Evolutionary conservation across 1,284 basidiomycete species (phyloP).

Genomic region (Rhodotorula sp.): DNA sequence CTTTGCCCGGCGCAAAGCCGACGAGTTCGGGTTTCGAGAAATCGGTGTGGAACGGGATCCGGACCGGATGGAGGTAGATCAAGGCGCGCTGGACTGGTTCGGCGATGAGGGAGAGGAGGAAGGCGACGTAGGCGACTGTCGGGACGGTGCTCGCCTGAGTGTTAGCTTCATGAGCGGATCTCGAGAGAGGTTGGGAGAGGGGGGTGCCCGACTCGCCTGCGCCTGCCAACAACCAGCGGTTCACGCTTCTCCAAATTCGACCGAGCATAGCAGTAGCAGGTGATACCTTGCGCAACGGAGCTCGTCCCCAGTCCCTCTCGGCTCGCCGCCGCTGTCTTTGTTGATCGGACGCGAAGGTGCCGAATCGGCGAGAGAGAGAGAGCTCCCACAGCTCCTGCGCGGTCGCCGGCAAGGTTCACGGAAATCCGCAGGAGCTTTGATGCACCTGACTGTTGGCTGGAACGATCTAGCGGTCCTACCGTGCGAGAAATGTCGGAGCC

Average conservation of each 20-base stretch:
- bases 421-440: too few species aligned
- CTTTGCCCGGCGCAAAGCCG: conserved; percentile 78
- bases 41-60: conserved; percentile 61
- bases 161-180: not conserved
- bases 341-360: too few species aligned
- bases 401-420: too few species aligned
- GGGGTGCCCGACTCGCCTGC: conserved; percentile 5
- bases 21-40: conserved; percentile 70
- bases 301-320: too few species aligned
- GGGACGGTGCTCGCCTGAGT: not conserved
- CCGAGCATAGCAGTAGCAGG: not conserved
- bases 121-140: conserved; percentile 53
- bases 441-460: too few species aligned
- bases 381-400: too few species aligned
- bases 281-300: not conserved
- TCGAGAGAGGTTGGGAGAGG: not conserved
- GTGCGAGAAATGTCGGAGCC: too few species aligned
- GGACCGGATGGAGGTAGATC: conserved; percentile 67
- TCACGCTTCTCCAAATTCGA: not conserved
- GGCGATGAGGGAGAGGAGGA: conserved; percentile 59
- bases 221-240: conserved; percentile 1
- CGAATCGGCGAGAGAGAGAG: too few species aligned
- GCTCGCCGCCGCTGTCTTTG: too few species aligned
- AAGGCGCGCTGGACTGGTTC: conserved; percentile 66
- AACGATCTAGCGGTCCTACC: too few species aligned